A percentile compares a stretch with the other conserved stretches of the same genome.
Conservation (phyloP, 768 basidiomycete species). For the Xerocomellus amylosporus region DNA sequence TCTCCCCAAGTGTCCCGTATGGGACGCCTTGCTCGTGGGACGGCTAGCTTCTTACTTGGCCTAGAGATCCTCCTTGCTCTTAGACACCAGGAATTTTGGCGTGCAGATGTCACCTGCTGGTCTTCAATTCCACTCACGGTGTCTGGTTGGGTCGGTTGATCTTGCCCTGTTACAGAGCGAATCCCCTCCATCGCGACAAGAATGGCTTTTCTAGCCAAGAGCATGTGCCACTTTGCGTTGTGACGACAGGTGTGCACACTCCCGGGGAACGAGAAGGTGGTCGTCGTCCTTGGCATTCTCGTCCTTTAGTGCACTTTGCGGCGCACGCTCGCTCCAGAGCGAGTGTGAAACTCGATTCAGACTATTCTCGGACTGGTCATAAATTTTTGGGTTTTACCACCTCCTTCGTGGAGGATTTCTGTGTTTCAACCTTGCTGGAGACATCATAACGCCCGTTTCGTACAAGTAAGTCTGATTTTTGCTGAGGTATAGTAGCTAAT, state of each 20-base stretch:
- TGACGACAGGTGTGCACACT: background rate
- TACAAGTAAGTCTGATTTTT: background rate
- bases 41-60: accelerated
- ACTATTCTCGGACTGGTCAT: conserved; percentile 31
- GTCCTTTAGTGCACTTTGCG: conserved; percentile 32
- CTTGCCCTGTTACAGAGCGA: accelerated
- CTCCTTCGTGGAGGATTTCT: conserved; percentile 12
- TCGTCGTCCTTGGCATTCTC: background rate
- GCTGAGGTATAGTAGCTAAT: background rate
- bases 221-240: background rate
- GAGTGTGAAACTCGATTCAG: conserved; percentile 34
- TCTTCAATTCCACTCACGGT: background rate
- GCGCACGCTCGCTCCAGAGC: conserved; percentile 11
- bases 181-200: background rate
- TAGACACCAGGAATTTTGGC: background rate
- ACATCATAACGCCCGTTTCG: background rate
- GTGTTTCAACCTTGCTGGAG: background rate
- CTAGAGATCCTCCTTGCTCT: accelerated
- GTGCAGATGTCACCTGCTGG: background rate
- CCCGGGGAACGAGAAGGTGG: conserved; percentile 23
- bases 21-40: conserved; percentile 15
- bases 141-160: background rate
- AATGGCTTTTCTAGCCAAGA: background rate
- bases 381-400: background rate
- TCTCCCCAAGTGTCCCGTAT: conserved; percentile 16